Evolutionary conservation across 441 rosid genomes (phyloP).

Genomic region (Brassica balearica): DNA sequence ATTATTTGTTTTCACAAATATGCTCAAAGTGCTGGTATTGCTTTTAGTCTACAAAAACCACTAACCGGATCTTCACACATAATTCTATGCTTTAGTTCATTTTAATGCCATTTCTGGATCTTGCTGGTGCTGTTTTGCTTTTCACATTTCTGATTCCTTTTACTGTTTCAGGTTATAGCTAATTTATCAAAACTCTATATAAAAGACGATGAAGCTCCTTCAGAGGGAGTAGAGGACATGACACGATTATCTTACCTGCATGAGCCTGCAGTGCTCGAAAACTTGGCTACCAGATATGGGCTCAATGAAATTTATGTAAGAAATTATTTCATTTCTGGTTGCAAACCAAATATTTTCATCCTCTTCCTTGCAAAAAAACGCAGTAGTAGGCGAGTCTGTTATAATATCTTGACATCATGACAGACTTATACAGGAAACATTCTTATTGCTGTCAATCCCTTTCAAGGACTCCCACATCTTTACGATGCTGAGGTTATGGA

Average conservation of each 20-base stretch:
- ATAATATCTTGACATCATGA: constrained; percentile 59
- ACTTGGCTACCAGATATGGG: constrained; percentile 68
- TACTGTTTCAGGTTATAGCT: constrained; percentile 56
- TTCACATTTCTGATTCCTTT: constrained; percentile 9
- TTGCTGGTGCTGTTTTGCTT: constrained; percentile 17
- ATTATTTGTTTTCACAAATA: background rate
- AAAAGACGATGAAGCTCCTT: constrained; percentile 69
- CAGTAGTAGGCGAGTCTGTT: constrained; percentile 48
- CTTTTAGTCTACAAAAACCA: background rate
- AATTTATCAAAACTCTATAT: constrained; percentile 64
- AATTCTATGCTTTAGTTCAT: background rate
- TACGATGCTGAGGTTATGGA: constrained; percentile 67
- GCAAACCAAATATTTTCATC: constrained; percentile 34
- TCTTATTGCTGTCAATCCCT: constrained; percentile 94
- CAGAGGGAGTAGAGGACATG: constrained; percentile 93
- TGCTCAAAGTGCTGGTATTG: background rate
- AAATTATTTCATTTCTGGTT: constrained; percentile 37
- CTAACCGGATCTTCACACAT: background rate
- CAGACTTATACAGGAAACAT: constrained; percentile 93
- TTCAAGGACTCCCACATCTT: constrained; percentile 68
- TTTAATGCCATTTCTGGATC: background rate
- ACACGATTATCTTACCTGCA: constrained; percentile 78
- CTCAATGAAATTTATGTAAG: constrained; percentile 83
- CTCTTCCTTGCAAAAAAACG: constrained; percentile 43
- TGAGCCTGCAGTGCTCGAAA: constrained; percentile 86